Evolutionary conservation across 1,284 basidiomycete species (phyloP).

Genomic region (Boletus smithii): DNA sequence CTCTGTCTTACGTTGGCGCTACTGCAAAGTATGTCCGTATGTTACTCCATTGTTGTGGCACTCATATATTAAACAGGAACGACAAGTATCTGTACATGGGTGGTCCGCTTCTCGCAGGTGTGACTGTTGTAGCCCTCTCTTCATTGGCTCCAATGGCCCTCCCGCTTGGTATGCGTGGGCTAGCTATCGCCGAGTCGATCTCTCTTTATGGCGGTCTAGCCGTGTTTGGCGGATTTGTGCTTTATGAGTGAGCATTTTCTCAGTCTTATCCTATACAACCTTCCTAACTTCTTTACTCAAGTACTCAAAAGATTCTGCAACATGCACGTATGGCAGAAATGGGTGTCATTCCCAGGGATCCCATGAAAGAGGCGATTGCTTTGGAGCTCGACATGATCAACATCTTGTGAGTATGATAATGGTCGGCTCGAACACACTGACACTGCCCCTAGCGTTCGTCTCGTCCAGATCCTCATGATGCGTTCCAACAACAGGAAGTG

Average conservation of each 20-base stretch:
- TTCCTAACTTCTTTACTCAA: conserved; percentile 10
- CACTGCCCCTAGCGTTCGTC: conserved; percentile 54
- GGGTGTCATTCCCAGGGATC: conserved; percentile 68
- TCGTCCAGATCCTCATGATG: conserved; percentile 80
- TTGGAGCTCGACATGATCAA: conserved; percentile 88
- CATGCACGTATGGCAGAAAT: conserved; percentile 73
- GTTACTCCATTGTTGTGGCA: background rate
- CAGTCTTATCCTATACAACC: background rate
- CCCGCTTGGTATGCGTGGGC: conserved; percentile 73
- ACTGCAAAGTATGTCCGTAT: conserved; percentile 65
- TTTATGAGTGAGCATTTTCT: conserved; percentile 69
- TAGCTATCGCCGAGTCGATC: conserved; percentile 76
- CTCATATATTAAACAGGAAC: conserved; percentile 44
- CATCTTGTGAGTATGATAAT: conserved; percentile 58
- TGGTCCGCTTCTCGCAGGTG: conserved; percentile 79
- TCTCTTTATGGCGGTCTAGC: conserved; percentile 85
- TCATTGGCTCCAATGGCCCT: conserved; percentile 85
- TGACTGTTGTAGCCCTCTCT: conserved; percentile 82
- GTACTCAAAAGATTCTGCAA: conserved; percentile 78
- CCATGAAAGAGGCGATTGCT: conserved; percentile 75
- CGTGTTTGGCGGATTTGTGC: conserved; percentile 83
- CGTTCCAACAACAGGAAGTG: conserved; percentile 52
- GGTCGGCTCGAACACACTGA: background rate
- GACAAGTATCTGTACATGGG: conserved; percentile 87
- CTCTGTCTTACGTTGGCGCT: conserved; percentile 83